Evolutionary conservation across 441 rosid species (phyloP).

Genomic region (Corymbia calophylla): DNA sequence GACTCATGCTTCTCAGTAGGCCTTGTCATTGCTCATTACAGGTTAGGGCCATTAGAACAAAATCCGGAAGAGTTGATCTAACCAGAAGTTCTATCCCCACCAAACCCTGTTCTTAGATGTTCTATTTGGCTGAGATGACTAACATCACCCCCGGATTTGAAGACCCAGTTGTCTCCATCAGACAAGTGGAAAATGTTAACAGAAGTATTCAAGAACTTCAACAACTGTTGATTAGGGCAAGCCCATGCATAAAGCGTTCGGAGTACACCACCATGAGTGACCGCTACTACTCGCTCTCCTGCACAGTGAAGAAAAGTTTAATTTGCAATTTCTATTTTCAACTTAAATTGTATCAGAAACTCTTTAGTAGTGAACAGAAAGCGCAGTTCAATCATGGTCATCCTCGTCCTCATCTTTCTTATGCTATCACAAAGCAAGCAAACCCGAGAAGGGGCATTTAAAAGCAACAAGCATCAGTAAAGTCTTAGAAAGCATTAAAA

Average conservation of each 20-base stretch:
- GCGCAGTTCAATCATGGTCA: not conserved
- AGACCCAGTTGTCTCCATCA: slow-evolving; percentile 38
- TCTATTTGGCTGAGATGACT: slow-evolving; percentile 48
- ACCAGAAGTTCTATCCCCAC: not conserved
- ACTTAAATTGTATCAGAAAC: not conserved
- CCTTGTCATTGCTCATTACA: not conserved
- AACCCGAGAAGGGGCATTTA: not conserved
- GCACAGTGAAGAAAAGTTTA: not conserved
- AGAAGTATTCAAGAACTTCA: slow-evolving; percentile 58
- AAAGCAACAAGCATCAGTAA: not conserved
- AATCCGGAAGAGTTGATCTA: not conserved
- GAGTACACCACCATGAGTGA: slow-evolving; percentile 72
- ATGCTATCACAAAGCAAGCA: not conserved
- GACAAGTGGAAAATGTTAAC: slow-evolving; percentile 46
- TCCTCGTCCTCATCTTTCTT: not conserved
- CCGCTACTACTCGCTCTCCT: slow-evolving; percentile 68
- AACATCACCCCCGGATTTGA: slow-evolving; percentile 54
- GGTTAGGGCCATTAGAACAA: not conserved
- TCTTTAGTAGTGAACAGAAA: not conserved
- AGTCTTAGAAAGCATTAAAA: not conserved
- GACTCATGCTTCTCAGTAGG: not conserved
- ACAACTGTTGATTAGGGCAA: slow-evolving; percentile 33
- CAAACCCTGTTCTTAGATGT: not conserved
- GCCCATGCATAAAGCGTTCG: slow-evolving; percentile 47
- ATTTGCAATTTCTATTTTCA: not conserved